A percentile compares a stretch with the other conserved stretches of the same genome.
Conservation (phyloP, 2,329 filamentous ascomycete species). For the Blumeria graminis region DNA sequence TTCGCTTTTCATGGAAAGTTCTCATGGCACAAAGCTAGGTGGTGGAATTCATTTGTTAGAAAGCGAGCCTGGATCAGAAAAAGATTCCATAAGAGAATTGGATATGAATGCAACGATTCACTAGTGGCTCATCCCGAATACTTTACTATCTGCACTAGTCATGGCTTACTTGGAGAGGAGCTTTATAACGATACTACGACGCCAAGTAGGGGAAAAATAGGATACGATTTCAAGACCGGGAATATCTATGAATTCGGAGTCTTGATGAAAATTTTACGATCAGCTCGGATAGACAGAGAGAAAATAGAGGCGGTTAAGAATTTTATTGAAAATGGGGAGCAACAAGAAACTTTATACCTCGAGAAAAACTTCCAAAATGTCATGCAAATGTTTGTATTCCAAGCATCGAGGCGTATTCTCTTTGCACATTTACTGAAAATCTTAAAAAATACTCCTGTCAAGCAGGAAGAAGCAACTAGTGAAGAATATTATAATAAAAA, state of each 20-base stretch:
- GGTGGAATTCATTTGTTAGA: constrained; percentile 91
- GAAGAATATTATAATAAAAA: constrained; percentile 14
- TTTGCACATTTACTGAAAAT: constrained; percentile 44
- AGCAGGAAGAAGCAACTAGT: constrained; percentile 19
- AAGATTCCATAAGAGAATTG: constrained; percentile 35
- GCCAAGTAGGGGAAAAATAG: constrained; percentile 10
- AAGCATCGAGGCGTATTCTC: constrained; percentile 59
- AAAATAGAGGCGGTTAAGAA: constrained; percentile 64
- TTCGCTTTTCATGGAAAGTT: constrained; percentile 56
- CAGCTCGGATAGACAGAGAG: constrained; percentile 63
- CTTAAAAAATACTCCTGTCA: constrained; percentile 28
- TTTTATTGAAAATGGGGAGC: constrained; percentile 48
- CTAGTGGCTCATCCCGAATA: constrained; percentile 55
- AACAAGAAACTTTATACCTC: constrained; percentile 54
- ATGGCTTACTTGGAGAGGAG: constrained; percentile 11
- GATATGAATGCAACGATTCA: constrained; percentile 22
- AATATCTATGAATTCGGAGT: constrained; percentile 32
- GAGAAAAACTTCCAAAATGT: constrained; percentile 54
- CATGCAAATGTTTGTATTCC: constrained; percentile 72
- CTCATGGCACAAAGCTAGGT: constrained; percentile 72
- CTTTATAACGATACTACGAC: constrained; percentile 2
- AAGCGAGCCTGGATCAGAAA: constrained; percentile 71
- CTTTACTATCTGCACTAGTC: constrained; percentile 45
- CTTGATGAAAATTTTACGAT: constrained; percentile 43
- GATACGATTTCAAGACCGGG: constrained; percentile 24